These are phyloP conservation scores for Geotrichum macrosporum DNA, from an alignment of 1,139 yeast species.

Conservation along the genomic window DNA sequence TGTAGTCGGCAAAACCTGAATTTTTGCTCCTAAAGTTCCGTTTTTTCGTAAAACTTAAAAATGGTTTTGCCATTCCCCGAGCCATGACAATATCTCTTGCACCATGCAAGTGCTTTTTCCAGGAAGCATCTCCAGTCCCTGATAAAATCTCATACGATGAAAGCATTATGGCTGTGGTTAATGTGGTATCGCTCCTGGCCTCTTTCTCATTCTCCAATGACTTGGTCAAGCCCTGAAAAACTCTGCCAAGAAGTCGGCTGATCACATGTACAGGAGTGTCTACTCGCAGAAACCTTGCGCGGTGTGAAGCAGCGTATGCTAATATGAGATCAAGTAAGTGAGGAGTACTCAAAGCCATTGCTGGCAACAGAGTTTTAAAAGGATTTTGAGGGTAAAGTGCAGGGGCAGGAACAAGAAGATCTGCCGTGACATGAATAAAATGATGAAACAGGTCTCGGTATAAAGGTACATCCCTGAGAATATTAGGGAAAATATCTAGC, in stretches of 20 bases:
- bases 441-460: slow-evolving; percentile 60
- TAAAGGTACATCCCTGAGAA: slow-evolving; percentile 54
- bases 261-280: slow-evolving; percentile 45
- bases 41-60: slow-evolving; percentile 6
- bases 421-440: slow-evolving; percentile 59
- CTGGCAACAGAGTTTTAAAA: slow-evolving; percentile 59
- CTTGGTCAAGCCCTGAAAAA: slow-evolving; percentile 53
- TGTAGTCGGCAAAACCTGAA: background rate
- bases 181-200: slow-evolving; percentile 60
- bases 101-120: slow-evolving; percentile 59
- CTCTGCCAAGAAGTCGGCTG: slow-evolving; percentile 50
- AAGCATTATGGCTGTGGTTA: slow-evolving; percentile 59
- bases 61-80: slow-evolving; percentile 43
- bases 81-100: slow-evolving; percentile 64
- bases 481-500: slow-evolving; percentile 54
- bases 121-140: slow-evolving; percentile 31
- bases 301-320: slow-evolving; percentile 63
- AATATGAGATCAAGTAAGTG: slow-evolving; percentile 54
- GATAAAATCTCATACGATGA: slow-evolving; percentile 60
- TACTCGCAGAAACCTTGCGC: slow-evolving; percentile 35
- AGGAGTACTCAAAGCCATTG: slow-evolving; percentile 60
- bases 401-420: slow-evolving; percentile 66
- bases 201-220: slow-evolving; percentile 50
- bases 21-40: background rate
- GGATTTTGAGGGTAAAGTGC: slow-evolving; percentile 58